Conservation (phyloP, 225 moss, liverwort and hornwort genomes). For the Physcomitrium patens region DNA sequence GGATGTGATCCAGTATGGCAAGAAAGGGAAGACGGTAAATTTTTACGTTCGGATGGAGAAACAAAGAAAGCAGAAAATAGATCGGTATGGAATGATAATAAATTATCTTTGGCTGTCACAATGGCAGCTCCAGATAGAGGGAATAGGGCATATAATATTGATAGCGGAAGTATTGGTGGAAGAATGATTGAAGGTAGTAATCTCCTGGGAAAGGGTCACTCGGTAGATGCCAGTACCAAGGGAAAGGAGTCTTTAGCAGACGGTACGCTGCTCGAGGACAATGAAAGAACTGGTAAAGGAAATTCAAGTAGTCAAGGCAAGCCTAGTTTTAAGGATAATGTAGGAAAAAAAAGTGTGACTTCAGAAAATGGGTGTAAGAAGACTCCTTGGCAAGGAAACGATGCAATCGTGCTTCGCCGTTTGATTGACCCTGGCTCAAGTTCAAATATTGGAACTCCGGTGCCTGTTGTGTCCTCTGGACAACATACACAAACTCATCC, state of each 20-base stretch:
- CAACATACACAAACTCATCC: constrained; percentile 27
- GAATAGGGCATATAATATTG: constrained; percentile 18
- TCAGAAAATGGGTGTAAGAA: constrained; percentile 50
- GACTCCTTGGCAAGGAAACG: constrained; percentile 69
- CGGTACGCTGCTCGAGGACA: constrained; percentile 35
- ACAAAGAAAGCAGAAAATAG: constrained; percentile 52
- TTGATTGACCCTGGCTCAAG: constrained; percentile 67
- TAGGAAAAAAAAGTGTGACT: constrained; percentile 26
- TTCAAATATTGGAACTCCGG: constrained; percentile 40
- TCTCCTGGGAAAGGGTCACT: constrained; percentile 18
- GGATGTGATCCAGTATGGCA: constrained; percentile 60
- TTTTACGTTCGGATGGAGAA: constrained; percentile 48
- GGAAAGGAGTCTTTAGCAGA: constrained; percentile 50
- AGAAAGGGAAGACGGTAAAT: constrained; percentile 47
- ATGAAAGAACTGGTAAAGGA: constrained; percentile 30
- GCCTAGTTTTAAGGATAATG: constrained; percentile 34
- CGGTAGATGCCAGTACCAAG: constrained; percentile 31
- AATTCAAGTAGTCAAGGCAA: constrained; percentile 35
- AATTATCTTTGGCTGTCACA: constrained; percentile 32
- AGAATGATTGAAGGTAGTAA: constrained; percentile 34
- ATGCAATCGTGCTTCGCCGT: constrained; percentile 60
- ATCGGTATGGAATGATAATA: constrained; percentile 59
- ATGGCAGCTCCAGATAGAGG: constrained; percentile 41
- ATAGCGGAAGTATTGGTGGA: constrained; percentile 39
- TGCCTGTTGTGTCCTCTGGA: constrained; percentile 30